phyloP scores from a whole-genome alignment of 352 stramenopile genomes.

The Detonula confervacea region DNA sequence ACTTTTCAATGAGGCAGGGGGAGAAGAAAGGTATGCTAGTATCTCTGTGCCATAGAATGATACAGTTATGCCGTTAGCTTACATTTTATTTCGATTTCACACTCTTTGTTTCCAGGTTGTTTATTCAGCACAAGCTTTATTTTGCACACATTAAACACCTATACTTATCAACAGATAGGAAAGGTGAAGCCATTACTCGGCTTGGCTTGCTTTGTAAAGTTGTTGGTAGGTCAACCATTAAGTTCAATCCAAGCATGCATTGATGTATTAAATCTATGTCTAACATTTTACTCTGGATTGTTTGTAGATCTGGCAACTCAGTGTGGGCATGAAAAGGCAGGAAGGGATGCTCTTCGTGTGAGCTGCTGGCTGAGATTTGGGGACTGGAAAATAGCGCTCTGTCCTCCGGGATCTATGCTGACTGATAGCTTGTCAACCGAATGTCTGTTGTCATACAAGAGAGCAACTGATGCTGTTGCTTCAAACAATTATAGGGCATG shows the following conservation, averaged over 20 bases:
- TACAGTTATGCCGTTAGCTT: slow-evolving; percentile 7
- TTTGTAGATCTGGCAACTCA: slow-evolving; percentile 55
- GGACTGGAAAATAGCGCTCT: slow-evolving; percentile 80
- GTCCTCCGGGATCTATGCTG: slow-evolving; percentile 57
- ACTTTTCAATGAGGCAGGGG: slow-evolving; percentile 71
- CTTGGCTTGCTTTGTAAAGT: slow-evolving; percentile 88
- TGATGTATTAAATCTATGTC: slow-evolving; percentile 3
- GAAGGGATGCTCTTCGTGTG: slow-evolving; percentile 67
- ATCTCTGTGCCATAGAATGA: not conserved
- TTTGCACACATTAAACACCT: slow-evolving; percentile 96
- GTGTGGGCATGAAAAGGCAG: slow-evolving; percentile 41
- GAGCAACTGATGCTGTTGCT: slow-evolving; percentile 66
- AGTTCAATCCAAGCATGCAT: not conserved
- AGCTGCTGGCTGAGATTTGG: slow-evolving; percentile 84
- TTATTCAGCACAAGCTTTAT: slow-evolving; percentile 91
- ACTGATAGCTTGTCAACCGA: slow-evolving; percentile 73
- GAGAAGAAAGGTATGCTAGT: slow-evolving; percentile 66
- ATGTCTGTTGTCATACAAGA: slow-evolving; percentile 78
- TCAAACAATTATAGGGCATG: slow-evolving; percentile 94
- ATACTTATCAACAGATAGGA: slow-evolving; percentile 89
- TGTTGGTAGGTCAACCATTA: slow-evolving; percentile 74
- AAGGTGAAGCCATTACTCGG: slow-evolving; percentile 88
- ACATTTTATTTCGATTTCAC: slow-evolving; percentile 16
- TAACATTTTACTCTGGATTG: slow-evolving; percentile 1
- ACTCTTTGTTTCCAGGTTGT: slow-evolving; percentile 54